Evolutionary conservation across 2,329 filamentous ascomycete genomes (phyloP), one percentile per base, ranked within the genome.

Genomic region (Stagonosporopsis chrysanthemi): DNA sequence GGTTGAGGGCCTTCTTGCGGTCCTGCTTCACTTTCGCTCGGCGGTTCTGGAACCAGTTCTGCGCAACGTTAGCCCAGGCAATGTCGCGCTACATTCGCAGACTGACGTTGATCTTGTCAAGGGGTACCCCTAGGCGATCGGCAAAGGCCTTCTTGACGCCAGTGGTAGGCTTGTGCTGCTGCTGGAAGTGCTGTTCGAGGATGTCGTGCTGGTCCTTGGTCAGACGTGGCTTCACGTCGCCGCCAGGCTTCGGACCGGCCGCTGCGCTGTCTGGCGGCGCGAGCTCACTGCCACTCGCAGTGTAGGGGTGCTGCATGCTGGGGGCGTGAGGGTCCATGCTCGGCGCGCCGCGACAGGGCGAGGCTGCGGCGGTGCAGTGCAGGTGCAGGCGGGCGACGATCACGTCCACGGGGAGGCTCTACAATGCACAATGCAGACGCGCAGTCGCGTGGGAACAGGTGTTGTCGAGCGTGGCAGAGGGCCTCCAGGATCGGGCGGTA

Each of bases 41-140:
- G 45, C 81, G 79, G 65, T 83, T 83, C 67, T 83, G 81, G 63
- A 83, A 83, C 81, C 81, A 83, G 65, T 83, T 83, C 81, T 83
- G 62, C 53, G 17, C 26, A 33, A 24, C 40, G 64, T 80, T 72
- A 80, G 77, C 67, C 24, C 23, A 3, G 7, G 33, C 22, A 17
- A 19, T 22, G 14, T 28, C 33, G 19, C 35, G 26, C 31, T 11
- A 38, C 31, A 15, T 19, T 17, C n/a, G 48, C n/a, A 41, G 19
- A 78, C 80, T 71, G 68, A 82, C 81, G 62, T 83, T 83, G 70
- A 83, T 80, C 74, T 83, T 83, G 70, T 83, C 81, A 54, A 83
- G 70, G 33, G 81, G 80, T 26, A 83, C 80, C 44, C 76, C 76
- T 26, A 83, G 72, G 19, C 69, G 67, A 57, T 81, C 77, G 39